Percentiles rank a stretch among this genome's conserved stretches.
Evolutionary conservation across 148 eudicot species (phyloP).

Genomic region (Nepenthes mirabilis): DNA sequence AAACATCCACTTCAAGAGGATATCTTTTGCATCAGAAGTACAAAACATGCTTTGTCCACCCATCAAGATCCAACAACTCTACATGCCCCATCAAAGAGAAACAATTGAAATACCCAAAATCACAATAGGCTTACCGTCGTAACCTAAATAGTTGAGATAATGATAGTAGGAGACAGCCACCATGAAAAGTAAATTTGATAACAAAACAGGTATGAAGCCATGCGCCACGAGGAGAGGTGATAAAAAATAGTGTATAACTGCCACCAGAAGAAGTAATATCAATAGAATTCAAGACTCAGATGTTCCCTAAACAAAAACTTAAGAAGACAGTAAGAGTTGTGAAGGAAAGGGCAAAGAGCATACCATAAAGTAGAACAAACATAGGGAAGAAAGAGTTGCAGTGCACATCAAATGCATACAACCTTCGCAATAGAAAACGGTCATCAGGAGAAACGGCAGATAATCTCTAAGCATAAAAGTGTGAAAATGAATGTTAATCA

Average conservation of each 20-base stretch:
- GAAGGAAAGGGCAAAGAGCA: constrained; percentile 4
- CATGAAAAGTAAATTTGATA: constrained; percentile 90
- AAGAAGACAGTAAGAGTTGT: not conserved
- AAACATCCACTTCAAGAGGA: not conserved
- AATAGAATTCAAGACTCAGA: not conserved
- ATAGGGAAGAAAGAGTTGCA: constrained; percentile 98
- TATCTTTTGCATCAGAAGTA: not conserved
- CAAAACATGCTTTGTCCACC: not conserved
- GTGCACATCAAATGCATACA: constrained; percentile 98
- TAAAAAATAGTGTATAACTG: constrained; percentile 85
- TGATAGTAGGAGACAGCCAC: constrained; percentile 84
- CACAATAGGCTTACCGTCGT: constrained; percentile 59
- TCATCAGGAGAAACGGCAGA: constrained; percentile 3
- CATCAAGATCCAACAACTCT: not conserved
- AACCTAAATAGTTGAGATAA: constrained; percentile 89
- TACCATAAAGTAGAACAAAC: constrained; percentile 90
- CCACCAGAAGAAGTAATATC: constrained; percentile 13
- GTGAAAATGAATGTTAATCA: too few species aligned
- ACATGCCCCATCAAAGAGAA: not conserved
- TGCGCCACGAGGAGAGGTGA: constrained; percentile 92
- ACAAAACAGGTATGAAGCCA: constrained; percentile 79
- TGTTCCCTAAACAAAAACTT: not conserved
- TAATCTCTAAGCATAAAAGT: too few species aligned
- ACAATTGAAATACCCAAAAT: not conserved
- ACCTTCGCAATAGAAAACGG: constrained; percentile 39